A percentile compares a stretch with the other conserved stretches of the same genome.
Evolutionary conservation across 129 eudicot genomes (phyloP).

Genomic region (Helianthus tuberosus): DNA sequence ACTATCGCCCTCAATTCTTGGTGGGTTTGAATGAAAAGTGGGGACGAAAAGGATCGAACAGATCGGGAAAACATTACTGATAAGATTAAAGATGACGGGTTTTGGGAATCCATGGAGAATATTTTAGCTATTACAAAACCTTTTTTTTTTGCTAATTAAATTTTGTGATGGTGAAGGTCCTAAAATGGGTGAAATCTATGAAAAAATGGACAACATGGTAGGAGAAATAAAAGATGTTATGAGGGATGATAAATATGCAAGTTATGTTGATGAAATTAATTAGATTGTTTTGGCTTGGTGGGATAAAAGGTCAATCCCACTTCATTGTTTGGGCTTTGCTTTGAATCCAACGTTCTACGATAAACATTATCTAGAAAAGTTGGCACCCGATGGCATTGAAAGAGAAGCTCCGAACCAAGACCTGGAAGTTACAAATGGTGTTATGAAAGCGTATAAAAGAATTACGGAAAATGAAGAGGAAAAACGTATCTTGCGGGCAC

Average conservation of each 20-base stretch:
- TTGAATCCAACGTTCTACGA: not conserved
- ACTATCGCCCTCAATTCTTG: not conserved
- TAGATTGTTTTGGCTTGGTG: not conserved
- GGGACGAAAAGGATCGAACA: not conserved
- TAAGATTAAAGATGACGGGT: not conserved
- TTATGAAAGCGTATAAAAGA: not conserved
- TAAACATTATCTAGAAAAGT: not conserved
- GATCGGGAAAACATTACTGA: not conserved
- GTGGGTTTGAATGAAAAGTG: not conserved
- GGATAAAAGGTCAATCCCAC: slow-evolving; percentile 8
- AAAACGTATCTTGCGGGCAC: not conserved
- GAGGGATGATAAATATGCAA: not conserved
- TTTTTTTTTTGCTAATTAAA: not conserved
- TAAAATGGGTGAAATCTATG: too few species aligned
- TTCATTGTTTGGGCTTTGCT: not conserved
- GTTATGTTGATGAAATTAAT: not conserved
- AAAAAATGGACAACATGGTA: not conserved
- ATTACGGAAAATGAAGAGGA: not conserved
- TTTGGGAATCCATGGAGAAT: not conserved
- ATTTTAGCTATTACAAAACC: not conserved
- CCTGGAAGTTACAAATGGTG: not conserved
- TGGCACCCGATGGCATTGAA: not conserved
- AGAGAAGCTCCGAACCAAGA: not conserved
- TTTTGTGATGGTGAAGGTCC: too few species aligned
- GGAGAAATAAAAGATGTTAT: not conserved